A percentile compares a stretch with the other conserved stretches of the same genome.
Conservation (phyloP, 345 rosid genomes). For the Hypericum perforatum region DNA sequence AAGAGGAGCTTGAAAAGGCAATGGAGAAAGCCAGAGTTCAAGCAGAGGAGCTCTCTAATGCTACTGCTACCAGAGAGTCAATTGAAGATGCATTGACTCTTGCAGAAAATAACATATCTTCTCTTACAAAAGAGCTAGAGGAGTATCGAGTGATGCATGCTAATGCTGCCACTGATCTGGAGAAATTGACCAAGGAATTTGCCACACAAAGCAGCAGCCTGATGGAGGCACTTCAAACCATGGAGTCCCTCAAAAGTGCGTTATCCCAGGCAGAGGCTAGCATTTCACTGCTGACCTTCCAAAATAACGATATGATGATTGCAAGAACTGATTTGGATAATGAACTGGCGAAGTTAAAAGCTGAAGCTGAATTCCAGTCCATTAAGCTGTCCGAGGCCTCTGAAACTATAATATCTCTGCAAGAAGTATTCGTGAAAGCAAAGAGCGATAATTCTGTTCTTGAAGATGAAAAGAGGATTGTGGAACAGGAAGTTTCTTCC, state of each 20-base stretch:
- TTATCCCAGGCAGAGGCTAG: conserved; percentile 46
- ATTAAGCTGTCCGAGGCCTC: conserved; percentile 40
- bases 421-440: conserved; percentile 50
- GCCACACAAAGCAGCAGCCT: conserved; percentile 40
- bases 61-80: conserved; percentile 33
- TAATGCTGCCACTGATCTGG: conserved; percentile 44
- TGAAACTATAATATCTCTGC: conserved; percentile 42
- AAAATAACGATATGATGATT: conserved; percentile 28
- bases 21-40: conserved; percentile 39
- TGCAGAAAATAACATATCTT: conserved; percentile 46
- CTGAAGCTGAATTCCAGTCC: conserved; percentile 45
- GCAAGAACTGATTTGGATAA: conserved; percentile 35
- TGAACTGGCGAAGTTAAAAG: conserved; percentile 49
- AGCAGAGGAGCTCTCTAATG: conserved; percentile 41
- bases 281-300: conserved; percentile 38
- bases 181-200: conserved; percentile 40
- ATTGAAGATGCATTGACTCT: conserved; percentile 56
- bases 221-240: conserved; percentile 42
- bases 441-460: conserved; percentile 38
- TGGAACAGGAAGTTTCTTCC: conserved; percentile 49
- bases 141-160: conserved; percentile 47
- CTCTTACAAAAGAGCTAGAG: conserved; percentile 53
- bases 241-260: conserved; percentile 53
- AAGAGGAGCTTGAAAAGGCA: conserved; percentile 52
- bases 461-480: conserved; percentile 45